These are phyloP conservation scores for Mycena citricolor DNA, from an alignment of 1,284 basidiomycete genomes.

Conservation along the genomic window DNA sequence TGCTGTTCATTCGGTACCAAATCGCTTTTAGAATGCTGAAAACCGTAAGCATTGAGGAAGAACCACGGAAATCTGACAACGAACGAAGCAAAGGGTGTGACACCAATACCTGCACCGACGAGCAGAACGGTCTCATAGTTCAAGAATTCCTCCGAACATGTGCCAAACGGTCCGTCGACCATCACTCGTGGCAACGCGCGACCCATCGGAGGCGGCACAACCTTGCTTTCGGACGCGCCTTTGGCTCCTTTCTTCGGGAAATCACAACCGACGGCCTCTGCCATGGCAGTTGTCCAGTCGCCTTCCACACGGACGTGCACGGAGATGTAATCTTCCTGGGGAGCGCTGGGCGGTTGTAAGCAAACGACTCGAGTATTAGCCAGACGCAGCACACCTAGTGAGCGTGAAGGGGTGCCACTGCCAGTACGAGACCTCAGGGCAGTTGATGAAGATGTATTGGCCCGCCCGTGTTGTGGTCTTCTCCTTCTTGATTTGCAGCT, in stretches of 20 bases:
- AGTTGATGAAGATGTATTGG: slow-evolving; percentile 84
- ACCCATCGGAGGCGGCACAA: slow-evolving; percentile 57
- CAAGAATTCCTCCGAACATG: slow-evolving; percentile 82
- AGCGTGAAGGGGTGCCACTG: slow-evolving; percentile 94
- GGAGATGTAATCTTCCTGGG: slow-evolving; percentile 89
- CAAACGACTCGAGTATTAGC: slow-evolving; percentile 1
- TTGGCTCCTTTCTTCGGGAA: slow-evolving; percentile 54
- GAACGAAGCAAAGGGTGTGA: slow-evolving; percentile 88
- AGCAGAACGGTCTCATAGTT: slow-evolving; percentile 87
- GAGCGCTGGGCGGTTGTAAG: slow-evolving; percentile 52
- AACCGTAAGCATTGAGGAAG: slow-evolving; percentile 4
- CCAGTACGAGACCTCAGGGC: slow-evolving; percentile 87
- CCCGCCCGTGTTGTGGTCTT: slow-evolving; percentile 55
- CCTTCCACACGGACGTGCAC: slow-evolving; percentile 87
- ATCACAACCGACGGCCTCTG: slow-evolving; percentile 80
- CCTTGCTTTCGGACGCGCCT: neutral
- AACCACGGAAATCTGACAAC: slow-evolving; percentile 30
- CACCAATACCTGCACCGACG: slow-evolving; percentile 89
- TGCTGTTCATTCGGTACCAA: slow-evolving; percentile 90
- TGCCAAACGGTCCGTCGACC: slow-evolving; percentile 90
- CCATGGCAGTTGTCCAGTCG: slow-evolving; percentile 80
- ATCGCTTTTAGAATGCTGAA: slow-evolving; percentile 81
- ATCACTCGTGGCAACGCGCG: slow-evolving; percentile 81
- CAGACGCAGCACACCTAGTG: slow-evolving; percentile 57
- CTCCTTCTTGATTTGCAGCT: slow-evolving; percentile 94